These are phyloP conservation scores for Fraxinus xanthoxyloides DNA, from an alignment of 305 asterid genomes.

Conservation along the genomic window DNA sequence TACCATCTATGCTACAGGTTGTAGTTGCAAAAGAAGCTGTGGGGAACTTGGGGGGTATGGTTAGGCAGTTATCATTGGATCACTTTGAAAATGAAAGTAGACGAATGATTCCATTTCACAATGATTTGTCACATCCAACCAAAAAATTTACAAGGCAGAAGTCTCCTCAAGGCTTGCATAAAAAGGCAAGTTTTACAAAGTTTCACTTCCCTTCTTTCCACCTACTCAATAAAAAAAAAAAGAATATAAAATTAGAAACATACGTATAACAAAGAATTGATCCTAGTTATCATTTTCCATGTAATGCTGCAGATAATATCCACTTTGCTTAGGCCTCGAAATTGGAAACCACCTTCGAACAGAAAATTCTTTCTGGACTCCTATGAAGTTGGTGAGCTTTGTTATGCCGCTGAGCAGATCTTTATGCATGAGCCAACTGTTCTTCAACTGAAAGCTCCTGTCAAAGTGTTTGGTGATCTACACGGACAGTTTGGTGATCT, in stretches of 20 bases:
- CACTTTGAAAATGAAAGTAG: constrained; percentile 99
- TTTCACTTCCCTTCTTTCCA: not conserved
- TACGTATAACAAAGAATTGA: not conserved
- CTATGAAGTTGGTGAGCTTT: constrained; percentile 97
- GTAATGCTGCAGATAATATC: constrained; percentile 69
- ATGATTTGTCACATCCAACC: constrained; percentile 78
- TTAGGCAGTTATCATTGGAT: constrained; percentile 95
- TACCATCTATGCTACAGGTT: constrained; percentile 56
- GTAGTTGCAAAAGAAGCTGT: constrained; percentile 97
- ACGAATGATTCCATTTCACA: constrained; percentile 79
- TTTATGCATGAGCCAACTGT: constrained; percentile 96
- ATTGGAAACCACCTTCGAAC: constrained; percentile 92
- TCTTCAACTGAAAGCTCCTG: constrained; percentile 97
- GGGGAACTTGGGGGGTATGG: constrained; percentile 97
- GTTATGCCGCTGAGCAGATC: constrained; percentile 98
- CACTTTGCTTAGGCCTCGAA: constrained; percentile 85
- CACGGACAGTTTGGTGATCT: constrained; percentile 99
- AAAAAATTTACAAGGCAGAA: constrained; percentile 77
- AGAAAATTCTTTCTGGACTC: constrained; percentile 96
- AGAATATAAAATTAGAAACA: not conserved
- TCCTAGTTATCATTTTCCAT: constrained; percentile 19
- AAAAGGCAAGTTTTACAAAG: constrained; percentile 64
- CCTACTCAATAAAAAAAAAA: not conserved
- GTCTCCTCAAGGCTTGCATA: constrained; percentile 98
- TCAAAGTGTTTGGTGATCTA: constrained; percentile 97